These are phyloP conservation scores for Saccharomyces hybrid DNA, from an alignment of 1,139 yeast genomes.

Conservation along the genomic window DNA sequence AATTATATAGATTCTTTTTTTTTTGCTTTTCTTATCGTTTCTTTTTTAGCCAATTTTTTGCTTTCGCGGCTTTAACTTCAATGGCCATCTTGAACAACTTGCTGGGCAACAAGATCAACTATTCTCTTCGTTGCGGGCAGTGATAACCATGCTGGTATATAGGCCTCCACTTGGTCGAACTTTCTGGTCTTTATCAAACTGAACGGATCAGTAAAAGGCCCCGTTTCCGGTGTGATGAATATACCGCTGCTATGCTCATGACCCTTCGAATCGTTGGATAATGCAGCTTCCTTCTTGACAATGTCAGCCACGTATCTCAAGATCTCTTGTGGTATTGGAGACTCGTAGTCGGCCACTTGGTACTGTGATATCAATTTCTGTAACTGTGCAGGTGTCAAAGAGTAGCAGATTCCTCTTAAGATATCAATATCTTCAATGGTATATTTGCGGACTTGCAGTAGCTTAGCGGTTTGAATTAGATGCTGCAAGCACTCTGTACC, in stretches of 20 bases:
- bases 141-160: conserved; percentile 91
- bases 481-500: conserved; percentile 85
- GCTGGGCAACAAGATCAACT: conserved; percentile 81
- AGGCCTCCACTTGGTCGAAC: conserved; percentile 85
- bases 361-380: conserved; percentile 88
- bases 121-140: conserved; percentile 83
- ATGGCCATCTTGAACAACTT: conserved; percentile 42
- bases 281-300: conserved; percentile 49
- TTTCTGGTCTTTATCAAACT: conserved; percentile 80
- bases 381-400: conserved; percentile 86
- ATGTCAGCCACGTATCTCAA: conserved; percentile 76
- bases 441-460: conserved; percentile 84
- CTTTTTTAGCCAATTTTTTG: conserved; percentile 1
- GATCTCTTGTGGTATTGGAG: conserved; percentile 82
- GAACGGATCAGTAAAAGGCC: conserved; percentile 83
- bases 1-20: neutral
- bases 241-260: conserved; percentile 44
- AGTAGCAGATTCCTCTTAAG: conserved; percentile 90
- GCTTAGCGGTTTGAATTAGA: conserved; percentile 86
- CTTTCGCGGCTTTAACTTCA: neutral
- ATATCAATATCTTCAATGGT: conserved; percentile 87
- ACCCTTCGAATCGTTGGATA: conserved; percentile 34
- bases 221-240: conserved; percentile 54
- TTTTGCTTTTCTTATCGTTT: neutral
- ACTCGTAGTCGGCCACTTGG: conserved; percentile 89